Conservation (phyloP, 1,284 basidiomycete genomes). For the Moesziomyces parantarcticus region DNA sequence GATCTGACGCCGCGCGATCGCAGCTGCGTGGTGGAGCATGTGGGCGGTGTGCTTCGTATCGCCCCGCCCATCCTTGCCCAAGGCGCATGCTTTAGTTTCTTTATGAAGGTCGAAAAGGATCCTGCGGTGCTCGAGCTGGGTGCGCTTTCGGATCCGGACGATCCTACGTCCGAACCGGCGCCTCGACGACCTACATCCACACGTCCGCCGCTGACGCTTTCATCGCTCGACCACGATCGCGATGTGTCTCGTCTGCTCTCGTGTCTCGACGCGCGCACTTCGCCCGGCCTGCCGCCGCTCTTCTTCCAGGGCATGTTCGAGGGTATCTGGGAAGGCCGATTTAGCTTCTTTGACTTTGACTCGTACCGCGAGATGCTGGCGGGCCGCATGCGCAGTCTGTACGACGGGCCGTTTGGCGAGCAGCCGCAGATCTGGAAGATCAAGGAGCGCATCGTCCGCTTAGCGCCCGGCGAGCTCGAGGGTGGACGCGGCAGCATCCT, state of each 20-base stretch:
- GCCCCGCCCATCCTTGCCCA: slow-evolving; percentile 63
- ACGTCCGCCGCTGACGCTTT: slow-evolving; percentile 35
- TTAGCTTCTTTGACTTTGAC: slow-evolving; percentile 73
- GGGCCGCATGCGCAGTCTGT: slow-evolving; percentile 70
- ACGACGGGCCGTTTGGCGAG: slow-evolving; percentile 72
- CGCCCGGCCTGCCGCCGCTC: slow-evolving; percentile 68
- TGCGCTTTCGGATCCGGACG: slow-evolving; percentile 31
- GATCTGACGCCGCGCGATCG: slow-evolving; percentile 69
- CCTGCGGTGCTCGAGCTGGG: slow-evolving; percentile 56
- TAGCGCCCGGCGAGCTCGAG: slow-evolving; percentile 27
- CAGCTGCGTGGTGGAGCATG: slow-evolving; percentile 68
- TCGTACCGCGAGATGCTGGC: slow-evolving; percentile 71
- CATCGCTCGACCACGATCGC: slow-evolving; percentile 56
- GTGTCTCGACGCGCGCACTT: slow-evolving; percentile 67
- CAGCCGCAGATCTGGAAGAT: slow-evolving; percentile 73
- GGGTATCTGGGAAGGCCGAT: slow-evolving; percentile 73
- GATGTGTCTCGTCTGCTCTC: slow-evolving; percentile 51
- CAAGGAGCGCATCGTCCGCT: slow-evolving; percentile 69
- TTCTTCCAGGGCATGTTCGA: slow-evolving; percentile 69
- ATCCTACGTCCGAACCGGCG: slow-evolving; percentile 14
- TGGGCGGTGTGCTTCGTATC: slow-evolving; percentile 63
- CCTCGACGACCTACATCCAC: slow-evolving; percentile 30
- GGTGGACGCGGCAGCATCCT: slow-evolving; percentile 41
- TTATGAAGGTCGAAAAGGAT: slow-evolving; percentile 68
- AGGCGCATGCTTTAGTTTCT: slow-evolving; percentile 68